Conservation (phyloP, 2,329 filamentous ascomycete species). For the Fusarium kyushuense region DNA sequence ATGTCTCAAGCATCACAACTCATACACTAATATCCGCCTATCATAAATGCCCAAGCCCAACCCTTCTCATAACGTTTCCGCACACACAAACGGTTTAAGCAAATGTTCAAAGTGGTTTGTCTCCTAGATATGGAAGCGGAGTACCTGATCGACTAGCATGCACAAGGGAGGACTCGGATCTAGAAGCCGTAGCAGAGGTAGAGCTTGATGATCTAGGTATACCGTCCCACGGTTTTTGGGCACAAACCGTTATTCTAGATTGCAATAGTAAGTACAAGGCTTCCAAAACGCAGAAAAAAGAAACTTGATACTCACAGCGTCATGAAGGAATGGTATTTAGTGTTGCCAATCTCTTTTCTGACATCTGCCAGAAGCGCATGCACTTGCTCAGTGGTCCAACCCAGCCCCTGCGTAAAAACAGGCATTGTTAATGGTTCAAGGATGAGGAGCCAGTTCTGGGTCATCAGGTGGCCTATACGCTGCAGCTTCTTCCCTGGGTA, state of each 20-base stretch:
- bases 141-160: neutral
- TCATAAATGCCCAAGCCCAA: too few species aligned
- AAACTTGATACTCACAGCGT: slow-evolving; percentile 41
- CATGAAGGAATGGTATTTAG: slow-evolving; percentile 44
- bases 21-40: neutral
- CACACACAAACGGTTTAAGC: too few species aligned
- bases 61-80: neutral
- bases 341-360: slow-evolving; percentile 38
- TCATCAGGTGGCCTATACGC: slow-evolving; percentile 43
- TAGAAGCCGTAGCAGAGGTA: slow-evolving; percentile 20
- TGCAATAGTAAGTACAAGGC: slow-evolving; percentile 1
- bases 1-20: neutral
- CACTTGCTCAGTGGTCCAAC: slow-evolving; percentile 38
- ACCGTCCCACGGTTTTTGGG: slow-evolving; percentile 33
- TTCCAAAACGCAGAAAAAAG: rapidly evolving
- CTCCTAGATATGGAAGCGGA: neutral
- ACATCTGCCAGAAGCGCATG: slow-evolving; percentile 37
- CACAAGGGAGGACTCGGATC: slow-evolving; percentile 28
- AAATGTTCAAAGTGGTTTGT: slow-evolving; percentile 6
- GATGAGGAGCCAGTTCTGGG: slow-evolving; percentile 42
- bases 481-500: slow-evolving; percentile 43
- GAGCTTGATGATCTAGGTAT: slow-evolving; percentile 27
- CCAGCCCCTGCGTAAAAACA: slow-evolving; percentile 39
- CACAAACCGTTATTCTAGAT: slow-evolving; percentile 34
- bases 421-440: slow-evolving; percentile 42